These are phyloP conservation scores for Phytophthora sp. DNA, from an alignment of 352 stramenopile species.

Conservation along the genomic window DNA sequence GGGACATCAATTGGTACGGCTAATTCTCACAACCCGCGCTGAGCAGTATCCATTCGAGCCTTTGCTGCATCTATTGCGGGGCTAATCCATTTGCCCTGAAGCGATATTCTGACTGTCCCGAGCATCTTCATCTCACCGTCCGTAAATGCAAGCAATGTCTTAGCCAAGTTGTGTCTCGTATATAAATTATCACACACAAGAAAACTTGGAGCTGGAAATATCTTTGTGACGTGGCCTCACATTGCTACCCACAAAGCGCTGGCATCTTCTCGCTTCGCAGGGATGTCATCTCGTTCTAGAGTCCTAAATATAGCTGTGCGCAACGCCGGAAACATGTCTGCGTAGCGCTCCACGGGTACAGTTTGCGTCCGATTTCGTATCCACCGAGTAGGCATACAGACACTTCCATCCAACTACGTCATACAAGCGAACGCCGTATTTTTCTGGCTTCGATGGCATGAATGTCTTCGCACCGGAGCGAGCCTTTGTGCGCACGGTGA, in stretches of 20 bases:
- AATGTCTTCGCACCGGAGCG: constrained; percentile 6
- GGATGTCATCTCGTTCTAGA: constrained; percentile 1
- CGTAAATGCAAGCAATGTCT: constrained; percentile 5
- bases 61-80: neutral
- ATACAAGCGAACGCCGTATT: constrained; percentile 14
- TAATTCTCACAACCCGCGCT: constrained; percentile 7
- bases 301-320: neutral
- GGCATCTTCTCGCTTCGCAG: neutral
- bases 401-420: constrained; percentile 1
- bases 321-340: neutral
- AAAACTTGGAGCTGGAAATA: neutral
- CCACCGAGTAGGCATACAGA: neutral
- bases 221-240: neutral
- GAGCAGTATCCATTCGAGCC: neutral
- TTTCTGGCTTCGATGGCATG: constrained; percentile 9
- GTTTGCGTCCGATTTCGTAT: constrained; percentile 2
- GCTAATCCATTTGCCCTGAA: neutral
- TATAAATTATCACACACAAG: constrained; percentile 23
- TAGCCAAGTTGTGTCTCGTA: constrained; percentile 5
- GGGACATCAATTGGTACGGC: constrained; percentile 4
- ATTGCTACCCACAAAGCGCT: constrained; percentile 5
- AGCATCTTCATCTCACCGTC: constrained; percentile 1
- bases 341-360: neutral
- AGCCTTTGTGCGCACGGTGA: constrained; percentile 12
- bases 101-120: no score